Percentiles rank a stretch among this genome's conserved stretches.
These are phyloP conservation scores for Sarcomyxa edulis DNA, from an alignment of 768 basidiomycete genomes.

Conservation along the genomic window DNA sequence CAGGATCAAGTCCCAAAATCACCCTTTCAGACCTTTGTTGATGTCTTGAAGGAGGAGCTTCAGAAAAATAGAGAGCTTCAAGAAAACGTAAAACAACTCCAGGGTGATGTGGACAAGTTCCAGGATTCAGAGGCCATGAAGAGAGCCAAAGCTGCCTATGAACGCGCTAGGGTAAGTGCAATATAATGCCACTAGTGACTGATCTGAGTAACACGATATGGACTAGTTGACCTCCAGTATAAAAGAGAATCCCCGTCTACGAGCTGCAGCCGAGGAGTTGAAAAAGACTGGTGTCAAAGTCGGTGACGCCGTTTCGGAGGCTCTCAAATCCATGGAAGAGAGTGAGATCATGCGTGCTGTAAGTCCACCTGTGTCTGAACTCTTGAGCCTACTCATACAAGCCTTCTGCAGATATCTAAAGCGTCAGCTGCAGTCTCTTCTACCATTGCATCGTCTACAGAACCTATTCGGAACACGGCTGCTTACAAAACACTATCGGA, in stretches of 20 bases:
- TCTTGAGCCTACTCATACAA: conserved; percentile 1
- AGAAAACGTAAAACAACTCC: conserved; percentile 95
- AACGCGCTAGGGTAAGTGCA: conserved; percentile 81
- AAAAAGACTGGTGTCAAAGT: conserved; percentile 86
- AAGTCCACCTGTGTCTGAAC: conserved; percentile 20
- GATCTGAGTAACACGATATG: background rate
- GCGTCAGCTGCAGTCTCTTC: conserved; percentile 83
- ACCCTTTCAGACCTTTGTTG: conserved; percentile 94
- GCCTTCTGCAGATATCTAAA: conserved; percentile 59
- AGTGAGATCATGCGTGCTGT: conserved; percentile 87
- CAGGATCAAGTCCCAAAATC: conserved; percentile 75
- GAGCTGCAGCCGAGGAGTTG: conserved; percentile 91
- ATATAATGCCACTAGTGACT: background rate
- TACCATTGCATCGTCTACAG: conserved; percentile 84
- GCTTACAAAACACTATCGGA: conserved; percentile 92
- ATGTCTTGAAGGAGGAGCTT: conserved; percentile 88
- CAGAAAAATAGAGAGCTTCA: conserved; percentile 91
- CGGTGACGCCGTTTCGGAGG: conserved; percentile 90
- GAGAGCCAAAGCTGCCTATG: conserved; percentile 85
- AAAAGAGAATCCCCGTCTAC: conserved; percentile 89
- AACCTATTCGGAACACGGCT: conserved; percentile 93
- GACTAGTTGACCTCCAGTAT: conserved; percentile 84
- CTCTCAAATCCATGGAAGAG: conserved; percentile 91
- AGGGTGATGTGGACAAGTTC: conserved; percentile 95
- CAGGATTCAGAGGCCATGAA: conserved; percentile 98